phyloP scores from a whole-genome alignment of 2,329 filamentous ascomycete species.

The Scedosporium dehoogii region DNA sequence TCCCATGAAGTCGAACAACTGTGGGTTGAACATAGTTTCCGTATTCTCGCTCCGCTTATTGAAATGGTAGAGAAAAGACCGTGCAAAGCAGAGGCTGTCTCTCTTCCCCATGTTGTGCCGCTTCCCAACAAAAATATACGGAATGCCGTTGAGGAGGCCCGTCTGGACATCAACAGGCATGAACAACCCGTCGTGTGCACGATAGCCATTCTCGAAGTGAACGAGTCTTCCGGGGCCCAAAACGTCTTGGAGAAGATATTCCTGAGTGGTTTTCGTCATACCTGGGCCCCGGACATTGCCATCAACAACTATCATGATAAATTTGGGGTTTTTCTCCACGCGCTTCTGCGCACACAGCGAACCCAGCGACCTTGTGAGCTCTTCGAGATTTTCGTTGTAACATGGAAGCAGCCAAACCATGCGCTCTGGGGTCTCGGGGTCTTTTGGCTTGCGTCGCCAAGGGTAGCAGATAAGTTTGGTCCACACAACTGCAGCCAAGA shows the following conservation, averaged over 20 bases:
- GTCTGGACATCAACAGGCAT: slow-evolving; percentile 35
- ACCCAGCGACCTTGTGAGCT: slow-evolving; percentile 18
- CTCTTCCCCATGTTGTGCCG: slow-evolving; percentile 39
- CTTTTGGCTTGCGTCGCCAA: slow-evolving; percentile 11
- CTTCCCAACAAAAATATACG: slow-evolving; percentile 38
- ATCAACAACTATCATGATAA: too few species aligned
- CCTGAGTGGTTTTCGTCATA: slow-evolving; percentile 25
- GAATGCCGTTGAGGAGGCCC: slow-evolving; percentile 33
- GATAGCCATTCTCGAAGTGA: slow-evolving; percentile 31
- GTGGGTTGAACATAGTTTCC: slow-evolving; percentile 35
- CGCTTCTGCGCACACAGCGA: too few species aligned
- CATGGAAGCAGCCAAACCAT: slow-evolving; percentile 37
- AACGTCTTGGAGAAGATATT: slow-evolving; percentile 36
- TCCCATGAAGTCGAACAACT: slow-evolving; percentile 30
- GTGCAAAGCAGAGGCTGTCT: slow-evolving; percentile 37
- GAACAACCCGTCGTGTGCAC: slow-evolving; percentile 32
- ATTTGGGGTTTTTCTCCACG: too few species aligned
- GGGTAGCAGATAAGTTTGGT: too few species aligned
- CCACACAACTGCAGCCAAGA: too few species aligned
- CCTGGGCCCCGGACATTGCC: too few species aligned
- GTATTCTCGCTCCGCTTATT: slow-evolving; percentile 29
- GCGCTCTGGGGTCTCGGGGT: slow-evolving; percentile 28
- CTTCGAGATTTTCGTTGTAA: slow-evolving; percentile 37
- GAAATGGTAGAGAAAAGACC: slow-evolving; percentile 38
- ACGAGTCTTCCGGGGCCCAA: slow-evolving; percentile 23